Base-by-base conservation (phyloP, 1,139 yeast species). In the Hemisphaericaspora lyxosophila region DNA sequence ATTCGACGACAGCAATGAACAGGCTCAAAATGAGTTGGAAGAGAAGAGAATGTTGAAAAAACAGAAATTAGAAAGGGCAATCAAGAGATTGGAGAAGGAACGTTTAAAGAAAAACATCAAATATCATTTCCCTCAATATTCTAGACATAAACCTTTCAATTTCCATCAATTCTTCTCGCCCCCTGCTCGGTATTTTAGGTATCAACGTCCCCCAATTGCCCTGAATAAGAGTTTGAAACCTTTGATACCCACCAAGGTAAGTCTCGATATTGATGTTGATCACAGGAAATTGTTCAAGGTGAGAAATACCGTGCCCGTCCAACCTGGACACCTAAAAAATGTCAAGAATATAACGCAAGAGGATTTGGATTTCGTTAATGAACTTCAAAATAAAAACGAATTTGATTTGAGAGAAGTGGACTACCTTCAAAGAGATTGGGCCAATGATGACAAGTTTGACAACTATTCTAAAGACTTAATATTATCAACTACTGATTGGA, bases 401-500 rank as follows among this genome's bases (percentile, higher is more conserved):
- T 43, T 54, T 25, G 51, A 39, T 31, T 39, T 49, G 31, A 54
- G 55, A 22, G 53, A 53, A 26, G 55, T 66, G n/a, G 64, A 69
- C 1, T 64, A 67, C 38, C 54, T 70, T 34, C 51, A 54, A 20
- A 60, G 58, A 44, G 75, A 67, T 44, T 67, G 69, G 46, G 54
- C 59, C 4, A 60, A 58, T 38, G 60, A 63, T 43, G 72, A 75
- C 39, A 60, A 61, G 37, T 68, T 74, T 35, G 48, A 61, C 2
- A 64, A 61, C 2, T 77, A 62, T 46, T 72, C 78, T 22, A 78
- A 79, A 39, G 87, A 84, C 44, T 61, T 86, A 38, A 67, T 85
- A 4, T 64, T 88, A 30, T 85, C 94, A 0, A 76, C 92, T 0
- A 83, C 87, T 13, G 92, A 85, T 49, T 89, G 97, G 96, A 83